phyloP scores from a whole-genome alignment of 1,139 yeast species.

The Protomyces inundatus region DNA sequence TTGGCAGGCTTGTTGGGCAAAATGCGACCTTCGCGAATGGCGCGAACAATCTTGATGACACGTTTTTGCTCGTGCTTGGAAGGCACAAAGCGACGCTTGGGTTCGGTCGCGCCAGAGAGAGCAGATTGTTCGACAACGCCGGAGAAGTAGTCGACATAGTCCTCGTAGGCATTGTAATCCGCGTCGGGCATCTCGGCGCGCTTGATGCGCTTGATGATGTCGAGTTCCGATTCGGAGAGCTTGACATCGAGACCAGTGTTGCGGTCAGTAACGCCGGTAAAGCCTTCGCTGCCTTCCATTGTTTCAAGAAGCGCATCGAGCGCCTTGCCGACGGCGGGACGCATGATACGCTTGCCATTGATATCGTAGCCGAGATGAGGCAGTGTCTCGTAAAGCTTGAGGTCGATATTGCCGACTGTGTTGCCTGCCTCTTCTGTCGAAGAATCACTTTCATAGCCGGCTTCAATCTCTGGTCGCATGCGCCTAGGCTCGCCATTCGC shows the following conservation, averaged over 20 bases:
- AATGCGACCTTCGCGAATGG: slow-evolving; percentile 93
- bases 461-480: slow-evolving; percentile 82
- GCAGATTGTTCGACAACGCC: slow-evolving; percentile 86
- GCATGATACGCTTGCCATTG: slow-evolving; percentile 95
- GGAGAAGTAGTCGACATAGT: slow-evolving; percentile 93
- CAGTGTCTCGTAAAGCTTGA: slow-evolving; percentile 91
- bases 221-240: slow-evolving; percentile 82
- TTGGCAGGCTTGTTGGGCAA: slow-evolving; percentile 63
- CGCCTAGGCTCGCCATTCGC: slow-evolving; percentile 78
- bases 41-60: slow-evolving; percentile 91
- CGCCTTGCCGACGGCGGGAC: slow-evolving; percentile 97
- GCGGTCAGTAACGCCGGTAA: slow-evolving; percentile 94
- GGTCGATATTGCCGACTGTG: slow-evolving; percentile 88
- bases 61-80: slow-evolving; percentile 81
- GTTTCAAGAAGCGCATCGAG: slow-evolving; percentile 80
- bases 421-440: slow-evolving; percentile 78
- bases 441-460: slow-evolving; percentile 89
- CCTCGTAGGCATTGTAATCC: slow-evolving; percentile 79
- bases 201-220: slow-evolving; percentile 79
- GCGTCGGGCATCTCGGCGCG: slow-evolving; percentile 80
- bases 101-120: slow-evolving; percentile 87
- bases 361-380: slow-evolving; percentile 97
- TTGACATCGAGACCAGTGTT: slow-evolving; percentile 84
- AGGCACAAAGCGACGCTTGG: slow-evolving; percentile 92
- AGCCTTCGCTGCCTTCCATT: slow-evolving; percentile 93